Conservation (phyloP, 2,329 filamentous ascomycete species). For the Phialophora chinensis region DNA sequence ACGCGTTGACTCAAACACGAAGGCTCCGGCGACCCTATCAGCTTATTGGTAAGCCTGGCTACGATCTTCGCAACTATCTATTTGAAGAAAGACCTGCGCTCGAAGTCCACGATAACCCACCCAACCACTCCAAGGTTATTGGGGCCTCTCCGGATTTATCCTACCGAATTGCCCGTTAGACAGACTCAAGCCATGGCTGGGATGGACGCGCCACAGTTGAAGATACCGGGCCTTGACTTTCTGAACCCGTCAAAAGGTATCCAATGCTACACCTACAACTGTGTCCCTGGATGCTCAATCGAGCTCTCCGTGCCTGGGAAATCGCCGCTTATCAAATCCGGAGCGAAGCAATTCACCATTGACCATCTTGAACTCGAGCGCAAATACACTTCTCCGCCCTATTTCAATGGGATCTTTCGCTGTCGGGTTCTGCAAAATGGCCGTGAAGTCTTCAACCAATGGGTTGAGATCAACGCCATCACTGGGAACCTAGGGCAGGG, state of each 20-base stretch:
- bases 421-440: constrained; percentile 1
- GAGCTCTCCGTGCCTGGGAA: not conserved
- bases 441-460: constrained; percentile 2
- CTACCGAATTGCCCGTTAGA: not conserved
- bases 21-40: not conserved
- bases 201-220: not conserved
- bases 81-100: not conserved
- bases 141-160: not conserved
- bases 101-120: not conserved
- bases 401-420: constrained; percentile 1
- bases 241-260: constrained; percentile 1
- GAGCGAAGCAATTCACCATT: not conserved
- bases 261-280: constrained; percentile 5
- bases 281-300: not conserved
- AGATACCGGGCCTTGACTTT: not conserved
- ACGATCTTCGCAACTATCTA: not conserved
- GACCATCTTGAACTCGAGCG: constrained; percentile 5
- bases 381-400: not conserved
- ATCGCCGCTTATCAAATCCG: not conserved
- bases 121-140: not conserved
- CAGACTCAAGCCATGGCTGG: not conserved
- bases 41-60: not conserved
- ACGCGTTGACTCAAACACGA: not conserved
- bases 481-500: not conserved
- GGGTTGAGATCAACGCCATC: constrained; percentile 5